Evolutionary conservation across 2,329 filamentous ascomycete species (phyloP).

Genomic region (Tolypocladium amazonense): DNA sequence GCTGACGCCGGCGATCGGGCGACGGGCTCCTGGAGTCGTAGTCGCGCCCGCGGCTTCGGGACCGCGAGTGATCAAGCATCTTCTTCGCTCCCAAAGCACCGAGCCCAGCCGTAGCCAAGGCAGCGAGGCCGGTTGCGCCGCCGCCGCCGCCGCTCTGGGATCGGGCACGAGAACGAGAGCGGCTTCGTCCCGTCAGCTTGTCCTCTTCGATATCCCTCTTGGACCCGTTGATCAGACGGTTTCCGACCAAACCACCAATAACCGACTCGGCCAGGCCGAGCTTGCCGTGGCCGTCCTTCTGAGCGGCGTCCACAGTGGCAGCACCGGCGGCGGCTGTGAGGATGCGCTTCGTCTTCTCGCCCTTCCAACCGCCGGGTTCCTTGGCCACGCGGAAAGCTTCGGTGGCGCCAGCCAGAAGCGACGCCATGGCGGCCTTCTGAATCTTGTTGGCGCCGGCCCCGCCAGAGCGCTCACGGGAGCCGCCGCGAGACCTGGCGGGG

Average conservation of each 20-base stretch:
- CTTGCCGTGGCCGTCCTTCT: slow-evolving; percentile 67
- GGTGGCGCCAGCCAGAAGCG: slow-evolving; percentile 77
- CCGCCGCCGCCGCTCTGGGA: slow-evolving; percentile 37
- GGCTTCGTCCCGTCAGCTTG: slow-evolving; percentile 49
- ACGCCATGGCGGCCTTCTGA: slow-evolving; percentile 83
- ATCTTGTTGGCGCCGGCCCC: slow-evolving; percentile 46
- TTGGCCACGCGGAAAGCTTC: slow-evolving; percentile 88
- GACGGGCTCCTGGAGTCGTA: slow-evolving; percentile 31
- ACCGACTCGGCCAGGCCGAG: slow-evolving; percentile 78
- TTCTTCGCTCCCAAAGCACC: slow-evolving; percentile 54
- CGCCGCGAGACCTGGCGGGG: slow-evolving; percentile 32
- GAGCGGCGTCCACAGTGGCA: slow-evolving; percentile 71
- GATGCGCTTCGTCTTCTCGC: slow-evolving; percentile 83
- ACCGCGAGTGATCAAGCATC: slow-evolving; percentile 42
- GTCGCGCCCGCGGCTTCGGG: slow-evolving; percentile 39
- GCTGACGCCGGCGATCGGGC: slow-evolving; percentile 31
- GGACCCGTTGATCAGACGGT: slow-evolving; percentile 74
- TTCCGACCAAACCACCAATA: slow-evolving; percentile 77
- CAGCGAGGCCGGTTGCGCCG: slow-evolving; percentile 44
- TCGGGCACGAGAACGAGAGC: slow-evolving; percentile 56
- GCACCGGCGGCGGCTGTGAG: slow-evolving; percentile 80
- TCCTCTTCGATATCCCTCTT: slow-evolving; percentile 55
- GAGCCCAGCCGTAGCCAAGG: slow-evolving; percentile 50
- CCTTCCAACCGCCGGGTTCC: slow-evolving; percentile 80
- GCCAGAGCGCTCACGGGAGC: slow-evolving; percentile 44